phyloP scores from a whole-genome alignment of 208 protist species.

The Leishmania tarentolae region DNA sequence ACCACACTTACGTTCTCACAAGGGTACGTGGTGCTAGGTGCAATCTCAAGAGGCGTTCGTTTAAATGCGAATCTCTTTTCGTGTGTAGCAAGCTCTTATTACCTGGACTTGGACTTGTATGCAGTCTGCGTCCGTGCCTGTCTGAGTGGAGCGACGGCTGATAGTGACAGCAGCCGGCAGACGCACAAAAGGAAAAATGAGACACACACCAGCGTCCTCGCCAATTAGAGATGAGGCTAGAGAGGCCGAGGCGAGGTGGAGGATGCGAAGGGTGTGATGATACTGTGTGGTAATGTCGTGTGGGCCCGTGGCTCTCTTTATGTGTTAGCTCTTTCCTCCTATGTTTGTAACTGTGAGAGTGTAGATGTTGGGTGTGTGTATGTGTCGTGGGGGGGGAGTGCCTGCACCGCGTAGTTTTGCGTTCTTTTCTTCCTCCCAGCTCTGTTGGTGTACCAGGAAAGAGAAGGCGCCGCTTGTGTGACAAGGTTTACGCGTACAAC shows the following conservation, averaged over 20 bases:
- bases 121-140: neutral
- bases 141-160: neutral
- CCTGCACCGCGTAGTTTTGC: neutral
- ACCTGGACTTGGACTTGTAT: neutral
- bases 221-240: neutral
- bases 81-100: neutral
- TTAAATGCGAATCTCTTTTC: neutral
- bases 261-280: neutral
- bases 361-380: neutral
- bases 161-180: neutral
- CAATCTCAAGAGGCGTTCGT: neutral
- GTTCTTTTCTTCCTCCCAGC: neutral
- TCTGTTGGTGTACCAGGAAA: neutral
- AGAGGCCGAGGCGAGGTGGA: neutral
- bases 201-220: neutral
- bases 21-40: neutral
- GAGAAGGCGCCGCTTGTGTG: neutral
- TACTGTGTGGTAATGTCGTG: neutral
- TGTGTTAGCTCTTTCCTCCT: neutral
- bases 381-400: neutral
- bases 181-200: neutral
- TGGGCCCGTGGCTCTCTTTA: neutral
- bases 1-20: neutral
- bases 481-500: neutral
- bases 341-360: neutral